Evolutionary conservation across 768 basidiomycete genomes (phyloP).

Genomic region (Termitomyces sp.): DNA sequence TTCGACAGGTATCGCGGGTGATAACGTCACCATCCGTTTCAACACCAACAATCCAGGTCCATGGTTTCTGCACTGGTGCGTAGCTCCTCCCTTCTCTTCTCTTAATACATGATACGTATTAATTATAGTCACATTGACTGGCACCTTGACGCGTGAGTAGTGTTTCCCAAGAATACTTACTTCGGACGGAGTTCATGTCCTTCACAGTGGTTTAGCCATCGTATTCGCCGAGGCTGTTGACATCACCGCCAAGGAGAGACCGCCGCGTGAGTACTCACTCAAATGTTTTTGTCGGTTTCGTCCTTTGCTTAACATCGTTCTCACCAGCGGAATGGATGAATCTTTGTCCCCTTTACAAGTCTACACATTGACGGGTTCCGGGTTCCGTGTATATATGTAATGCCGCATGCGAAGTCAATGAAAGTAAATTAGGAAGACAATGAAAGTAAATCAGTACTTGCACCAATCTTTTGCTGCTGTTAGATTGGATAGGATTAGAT

Average conservation of each 20-base stretch:
- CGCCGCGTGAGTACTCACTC: background rate
- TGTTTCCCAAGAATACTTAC: background rate
- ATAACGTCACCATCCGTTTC: slow-evolving; percentile 34
- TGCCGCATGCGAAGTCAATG: too few relatives aligned
- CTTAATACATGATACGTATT: background rate
- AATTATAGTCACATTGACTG: slow-evolving; percentile 1
- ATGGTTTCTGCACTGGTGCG: slow-evolving; percentile 16
- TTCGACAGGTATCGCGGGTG: slow-evolving; percentile 12
- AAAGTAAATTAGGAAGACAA: too few relatives aligned
- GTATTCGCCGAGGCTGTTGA: slow-evolving; percentile 28
- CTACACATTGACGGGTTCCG: background rate
- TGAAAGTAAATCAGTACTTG: too few relatives aligned
- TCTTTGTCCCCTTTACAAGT: slow-evolving; percentile 27
- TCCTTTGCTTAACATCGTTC: background rate
- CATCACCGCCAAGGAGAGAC: background rate
- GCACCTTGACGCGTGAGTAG: slow-evolving; percentile 2
- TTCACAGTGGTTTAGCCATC: slow-evolving; percentile 22
- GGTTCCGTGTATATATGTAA: too few relatives aligned
- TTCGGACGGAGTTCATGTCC: background rate
- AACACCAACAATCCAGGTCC: slow-evolving; percentile 35
- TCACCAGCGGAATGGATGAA: slow-evolving; percentile 23
- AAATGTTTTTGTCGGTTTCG: background rate
- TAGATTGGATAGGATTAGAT: too few relatives aligned
- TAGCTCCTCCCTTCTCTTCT: background rate
- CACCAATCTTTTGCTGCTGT: too few relatives aligned